A percentile compares a stretch with the other conserved stretches of the same genome.
phyloP scores from a whole-genome alignment of 1,139 yeast genomes.

The Pichia norvegensis region DNA sequence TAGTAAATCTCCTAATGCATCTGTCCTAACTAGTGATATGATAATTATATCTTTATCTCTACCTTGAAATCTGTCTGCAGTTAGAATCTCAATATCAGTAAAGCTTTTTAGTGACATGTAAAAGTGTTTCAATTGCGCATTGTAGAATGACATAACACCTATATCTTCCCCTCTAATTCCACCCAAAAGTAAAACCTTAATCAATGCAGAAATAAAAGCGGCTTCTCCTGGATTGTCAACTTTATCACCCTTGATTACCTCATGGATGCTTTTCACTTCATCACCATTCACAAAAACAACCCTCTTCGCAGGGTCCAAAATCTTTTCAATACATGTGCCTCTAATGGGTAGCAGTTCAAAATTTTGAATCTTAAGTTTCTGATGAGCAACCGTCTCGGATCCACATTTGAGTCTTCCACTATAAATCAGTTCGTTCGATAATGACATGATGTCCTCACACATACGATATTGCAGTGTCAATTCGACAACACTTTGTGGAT shows the following conservation, averaged over 20 bases:
- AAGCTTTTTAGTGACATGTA: conserved; percentile 36
- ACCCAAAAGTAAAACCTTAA: conserved; percentile 47
- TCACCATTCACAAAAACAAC: conserved; percentile 83
- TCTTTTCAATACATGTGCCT: conserved; percentile 37
- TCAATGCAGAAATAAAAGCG: conserved; percentile 51
- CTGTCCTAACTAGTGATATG: conserved; percentile 48
- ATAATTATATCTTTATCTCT: conserved; percentile 52
- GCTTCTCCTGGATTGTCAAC: conserved; percentile 71
- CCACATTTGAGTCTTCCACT: conserved; percentile 75
- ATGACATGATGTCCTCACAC: conserved; percentile 81
- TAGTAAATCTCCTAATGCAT: conserved; percentile 65
- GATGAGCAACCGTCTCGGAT: conserved; percentile 50
- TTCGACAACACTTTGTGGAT: conserved; percentile 67
- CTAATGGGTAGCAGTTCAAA: conserved; percentile 23
- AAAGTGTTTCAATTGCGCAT: conserved; percentile 66
- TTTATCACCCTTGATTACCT: conserved; percentile 53
- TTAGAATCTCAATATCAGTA: conserved; percentile 60
- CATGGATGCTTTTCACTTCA: conserved; percentile 45
- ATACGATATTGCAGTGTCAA: conserved; percentile 82
- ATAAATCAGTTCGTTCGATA: conserved; percentile 76
- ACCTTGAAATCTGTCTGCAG: conserved; percentile 76
- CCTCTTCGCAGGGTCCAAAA: conserved; percentile 41
- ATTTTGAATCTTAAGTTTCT: conserved; percentile 41
- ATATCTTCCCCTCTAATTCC: conserved; percentile 57
- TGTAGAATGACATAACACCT: conserved; percentile 85